Conservation (phyloP, 2,329 filamentous ascomycete species). For the Talaromyces sp. region DNA sequence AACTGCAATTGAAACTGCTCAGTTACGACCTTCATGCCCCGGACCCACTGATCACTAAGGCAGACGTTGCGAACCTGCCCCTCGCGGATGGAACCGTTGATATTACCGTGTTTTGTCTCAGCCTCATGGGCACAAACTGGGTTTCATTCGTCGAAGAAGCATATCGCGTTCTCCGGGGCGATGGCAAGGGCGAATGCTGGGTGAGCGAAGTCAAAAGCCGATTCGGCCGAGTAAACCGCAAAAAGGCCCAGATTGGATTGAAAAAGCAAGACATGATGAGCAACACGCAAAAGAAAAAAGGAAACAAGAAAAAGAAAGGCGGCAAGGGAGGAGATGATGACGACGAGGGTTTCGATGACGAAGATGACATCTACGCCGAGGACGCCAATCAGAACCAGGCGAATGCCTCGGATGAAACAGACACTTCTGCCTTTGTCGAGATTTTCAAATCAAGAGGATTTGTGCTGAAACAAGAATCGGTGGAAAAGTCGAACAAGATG, state of each 20-base stretch:
- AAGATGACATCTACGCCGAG: slow-evolving; percentile 51
- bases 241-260: slow-evolving; percentile 37
- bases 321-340: slow-evolving; percentile 37
- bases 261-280: slow-evolving; percentile 29
- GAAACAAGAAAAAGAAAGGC: slow-evolving; percentile 41
- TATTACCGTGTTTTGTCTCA: slow-evolving; percentile 89
- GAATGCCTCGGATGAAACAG: slow-evolving; percentile 66
- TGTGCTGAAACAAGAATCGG: slow-evolving; percentile 64
- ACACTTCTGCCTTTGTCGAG: slow-evolving; percentile 80
- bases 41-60: slow-evolving; percentile 70
- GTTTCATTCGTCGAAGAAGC: slow-evolving; percentile 94
- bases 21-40: slow-evolving; percentile 85
- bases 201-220: slow-evolving; percentile 94
- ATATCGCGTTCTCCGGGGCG: slow-evolving; percentile 83
- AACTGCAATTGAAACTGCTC: slow-evolving; percentile 67
- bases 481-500: slow-evolving; percentile 92
- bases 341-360: slow-evolving; percentile 32
- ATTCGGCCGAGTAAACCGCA: slow-evolving; percentile 59
- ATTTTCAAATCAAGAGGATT: slow-evolving; percentile 79
- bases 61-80: slow-evolving; percentile 83
- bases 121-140: slow-evolving; percentile 99
- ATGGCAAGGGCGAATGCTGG: slow-evolving; percentile 81
- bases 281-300: slow-evolving; percentile 40
- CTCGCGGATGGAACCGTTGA: slow-evolving; percentile 71
- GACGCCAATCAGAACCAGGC: slow-evolving; percentile 35